A percentile compares a stretch with the other conserved stretches of the same genome.
Conservation (phyloP, 768 basidiomycete genomes). For the Phaeotremella fagi region DNA sequence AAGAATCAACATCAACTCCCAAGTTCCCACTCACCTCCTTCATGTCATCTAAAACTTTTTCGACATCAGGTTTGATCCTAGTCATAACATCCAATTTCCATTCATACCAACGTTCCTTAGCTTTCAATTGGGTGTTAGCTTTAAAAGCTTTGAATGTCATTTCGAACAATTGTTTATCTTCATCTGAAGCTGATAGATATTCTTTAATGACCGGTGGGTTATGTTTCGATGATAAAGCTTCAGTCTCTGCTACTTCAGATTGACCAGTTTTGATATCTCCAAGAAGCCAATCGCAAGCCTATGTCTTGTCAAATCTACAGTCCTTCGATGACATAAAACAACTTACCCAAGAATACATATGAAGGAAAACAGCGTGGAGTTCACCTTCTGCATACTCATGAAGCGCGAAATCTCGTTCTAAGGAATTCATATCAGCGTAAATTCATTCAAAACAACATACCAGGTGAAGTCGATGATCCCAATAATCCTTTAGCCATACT, state of each 20-base stretch:
- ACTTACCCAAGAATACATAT: slow-evolving; percentile 48
- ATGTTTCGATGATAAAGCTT: slow-evolving; percentile 13
- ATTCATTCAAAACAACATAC: slow-evolving; percentile 5
- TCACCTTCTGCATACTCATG: slow-evolving; percentile 44
- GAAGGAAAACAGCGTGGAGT: slow-evolving; percentile 29
- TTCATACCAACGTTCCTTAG: slow-evolving; percentile 45
- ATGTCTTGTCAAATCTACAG: too few relatives aligned
- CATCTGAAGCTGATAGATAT: slow-evolving; percentile 45
- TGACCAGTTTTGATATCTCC: slow-evolving; percentile 36
- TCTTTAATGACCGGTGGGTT: slow-evolving; percentile 47
- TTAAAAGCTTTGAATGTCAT: slow-evolving; percentile 42
- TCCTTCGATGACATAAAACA: neutral
- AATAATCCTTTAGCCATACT: slow-evolving; percentile 42
- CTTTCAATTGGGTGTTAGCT: slow-evolving; percentile 44
- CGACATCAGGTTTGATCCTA: slow-evolving; percentile 33
- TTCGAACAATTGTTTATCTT: slow-evolving; percentile 48
- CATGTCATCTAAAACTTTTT: slow-evolving; percentile 28
- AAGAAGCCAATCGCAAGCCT: slow-evolving; percentile 44
- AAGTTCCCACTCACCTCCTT: slow-evolving; percentile 28
- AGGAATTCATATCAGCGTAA: neutral
- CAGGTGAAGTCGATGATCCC: slow-evolving; percentile 18
- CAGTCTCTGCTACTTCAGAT: slow-evolving; percentile 8
- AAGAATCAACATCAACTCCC: neutral
- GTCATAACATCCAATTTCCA: slow-evolving; percentile 43
- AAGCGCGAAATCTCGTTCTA: slow-evolving; percentile 37